phyloP scores from a whole-genome alignment of 2,329 filamentous ascomycete genomes.

The Incumbomyces delicatus region DNA sequence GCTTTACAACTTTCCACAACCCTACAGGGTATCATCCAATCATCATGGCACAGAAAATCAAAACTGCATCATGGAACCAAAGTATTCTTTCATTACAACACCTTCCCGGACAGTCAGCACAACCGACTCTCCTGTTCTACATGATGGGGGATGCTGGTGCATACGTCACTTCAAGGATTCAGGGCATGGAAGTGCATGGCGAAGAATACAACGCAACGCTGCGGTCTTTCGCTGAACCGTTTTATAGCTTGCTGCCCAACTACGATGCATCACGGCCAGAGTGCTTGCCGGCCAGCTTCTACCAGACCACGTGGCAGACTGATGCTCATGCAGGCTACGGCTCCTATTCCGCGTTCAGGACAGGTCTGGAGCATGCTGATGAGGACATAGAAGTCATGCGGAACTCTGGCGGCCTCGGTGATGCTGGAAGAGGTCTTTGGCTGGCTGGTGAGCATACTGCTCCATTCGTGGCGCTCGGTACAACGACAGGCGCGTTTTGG shows the following conservation, averaged over 20 bases:
- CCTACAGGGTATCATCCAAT: constrained; percentile 53
- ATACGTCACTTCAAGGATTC: constrained; percentile 26
- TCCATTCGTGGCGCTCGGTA: constrained; percentile 80
- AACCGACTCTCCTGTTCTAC: constrained; percentile 78
- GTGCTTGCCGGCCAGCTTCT: constrained; percentile 53
- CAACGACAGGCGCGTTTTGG: constrained; percentile 85
- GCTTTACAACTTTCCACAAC: constrained; percentile 67
- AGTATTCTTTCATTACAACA: constrained; percentile 68
- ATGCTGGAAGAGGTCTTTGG: constrained; percentile 60
- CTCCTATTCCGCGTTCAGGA: constrained; percentile 77
- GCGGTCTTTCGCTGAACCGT: constrained; percentile 62
- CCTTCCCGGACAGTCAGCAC: constrained; percentile 48
- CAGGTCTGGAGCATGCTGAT: constrained; percentile 61
- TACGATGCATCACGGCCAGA: constrained; percentile 46
- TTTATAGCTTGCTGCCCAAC: constrained; percentile 63
- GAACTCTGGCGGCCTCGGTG: constrained; percentile 31
- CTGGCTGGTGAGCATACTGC: constrained; percentile 84
- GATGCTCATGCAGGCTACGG: constrained; percentile 74
- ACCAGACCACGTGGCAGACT: constrained; percentile 67
- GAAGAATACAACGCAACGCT: constrained; percentile 47
- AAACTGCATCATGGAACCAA: constrained; percentile 53
- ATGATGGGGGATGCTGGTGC: constrained; percentile 35
- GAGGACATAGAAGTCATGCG: constrained; percentile 57
- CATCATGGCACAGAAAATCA: constrained; percentile 30
- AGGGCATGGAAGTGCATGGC: constrained; percentile 28